Evolutionary conservation across 1,284 basidiomycete species (phyloP), one percentile per base, ranked within the genome.

Genomic region (Neonothopanus nambi): DNA sequence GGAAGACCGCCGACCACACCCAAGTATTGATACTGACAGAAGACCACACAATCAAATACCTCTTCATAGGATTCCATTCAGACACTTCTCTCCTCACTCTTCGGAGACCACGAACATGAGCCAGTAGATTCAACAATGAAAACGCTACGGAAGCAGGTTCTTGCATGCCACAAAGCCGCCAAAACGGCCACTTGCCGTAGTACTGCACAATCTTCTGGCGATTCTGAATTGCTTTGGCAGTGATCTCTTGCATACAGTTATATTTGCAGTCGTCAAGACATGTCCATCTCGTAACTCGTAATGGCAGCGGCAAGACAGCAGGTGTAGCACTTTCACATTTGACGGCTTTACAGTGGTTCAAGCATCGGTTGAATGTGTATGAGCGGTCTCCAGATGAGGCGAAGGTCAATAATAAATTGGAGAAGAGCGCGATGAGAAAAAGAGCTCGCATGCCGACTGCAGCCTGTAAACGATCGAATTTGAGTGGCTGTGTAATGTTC

Each of bases 111-210:
- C 74, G 70, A 1, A 75, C 71, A 66, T 98, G 93, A 21, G 80
- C 81, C 70, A 77, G 82, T 26, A 97, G 74, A 69, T 99, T 99
- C 55, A 87, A 68, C 20, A 98, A 61, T 6, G 92, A 95, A 74
- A 98, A 98, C 28, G 86, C 67, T 48, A 98, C 95, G 12, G 91
- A 93, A n/a, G 95, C 85, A 3, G 96, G 95, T 70, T 99, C 97
- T 70, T 99, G 97, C 70, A 93, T 89, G 23, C 93, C 93, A 5
- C 79, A 70, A 20, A 91, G 72, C 37, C 94, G 79, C 81, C 87
- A 89, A 69, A 98, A 98, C 0, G 94, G 92, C 95, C 96, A 99
- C 75, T 99, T 99, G 21, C 97, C 97, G 64, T 94, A 84, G 69
- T 91, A 98, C 64, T 97, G 95, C 51, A 90, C 79, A 17, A 89